These are phyloP conservation scores for Lyophyllum semitale DNA, from an alignment of 768 basidiomycete genomes.

Conservation along the genomic window DNA sequence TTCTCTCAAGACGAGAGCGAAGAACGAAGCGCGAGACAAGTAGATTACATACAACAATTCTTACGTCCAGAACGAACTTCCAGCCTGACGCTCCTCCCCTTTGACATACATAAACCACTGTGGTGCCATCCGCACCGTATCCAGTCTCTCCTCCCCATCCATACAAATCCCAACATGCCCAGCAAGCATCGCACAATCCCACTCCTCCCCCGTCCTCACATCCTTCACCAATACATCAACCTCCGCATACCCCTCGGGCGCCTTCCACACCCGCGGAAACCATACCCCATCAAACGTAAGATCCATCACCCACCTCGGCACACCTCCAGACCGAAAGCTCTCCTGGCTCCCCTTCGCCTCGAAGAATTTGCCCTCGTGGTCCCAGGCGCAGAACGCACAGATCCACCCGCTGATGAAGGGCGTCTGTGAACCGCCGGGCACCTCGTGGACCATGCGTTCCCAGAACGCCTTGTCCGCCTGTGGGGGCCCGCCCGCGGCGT, in stretches of 20 bases:
- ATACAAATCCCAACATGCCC: neutral
- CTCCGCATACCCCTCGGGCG: neutral
- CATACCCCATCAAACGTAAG: neutral
- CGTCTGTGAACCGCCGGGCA: constrained; percentile 18
- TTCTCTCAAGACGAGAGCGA: too few species aligned
- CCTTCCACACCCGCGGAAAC: neutral
- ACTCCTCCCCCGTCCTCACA: neutral
- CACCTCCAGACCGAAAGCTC: neutral
- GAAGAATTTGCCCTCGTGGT: neutral
- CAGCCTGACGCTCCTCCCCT: neutral
- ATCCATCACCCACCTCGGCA: neutral
- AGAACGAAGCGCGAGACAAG: too few species aligned
- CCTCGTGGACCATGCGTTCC: constrained; percentile 26
- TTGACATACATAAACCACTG: neutral
- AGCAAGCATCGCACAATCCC: neutral
- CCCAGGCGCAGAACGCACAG: constrained; percentile 34
- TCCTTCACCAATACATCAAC: neutral
- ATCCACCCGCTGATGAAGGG: constrained; percentile 40
- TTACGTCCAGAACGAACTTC: neutral
- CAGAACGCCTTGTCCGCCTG: constrained; percentile 36
- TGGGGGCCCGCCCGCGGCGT: constrained; percentile 8
- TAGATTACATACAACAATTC: too few species aligned
- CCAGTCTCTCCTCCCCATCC: neutral
- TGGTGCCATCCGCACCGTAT: neutral
- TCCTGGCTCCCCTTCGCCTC: neutral